Base-by-base conservation (phyloP, 2,329 filamentous ascomycete species). In the Xylaria hypoxylon region DNA sequence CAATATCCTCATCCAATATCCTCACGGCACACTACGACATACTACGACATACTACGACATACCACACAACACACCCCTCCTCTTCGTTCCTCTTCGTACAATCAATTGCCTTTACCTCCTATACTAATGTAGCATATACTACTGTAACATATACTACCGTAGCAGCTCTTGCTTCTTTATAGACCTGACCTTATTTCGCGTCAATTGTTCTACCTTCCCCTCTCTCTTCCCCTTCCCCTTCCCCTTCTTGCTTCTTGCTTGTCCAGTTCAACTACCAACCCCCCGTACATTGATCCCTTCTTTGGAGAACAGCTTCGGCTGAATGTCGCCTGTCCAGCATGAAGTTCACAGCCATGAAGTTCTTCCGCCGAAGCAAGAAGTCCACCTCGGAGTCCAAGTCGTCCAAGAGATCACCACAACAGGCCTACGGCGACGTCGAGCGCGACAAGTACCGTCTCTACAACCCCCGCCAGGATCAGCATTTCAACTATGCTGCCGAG, bases 291-390 rank as follows among this genome's bases (percentile, higher is more conserved):
- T 13, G 8, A 8, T 5, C 8, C 19, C 44, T 53, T 35, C 47
- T 40, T 22, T 8, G n/a, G 33, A 45, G 64, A 68, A 59, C 48
- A 73, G 24, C 19, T 33, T 53, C 45, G 45, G 38, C 35, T 19
- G n/a, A 38, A 22, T 22, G 31, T 59, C 24, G 28, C 33, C 19
- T 17, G 31, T 45, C 52, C 66, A 72, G 48, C 40, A 77, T 77
- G 75, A 77, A 76, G 33, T 75, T 73, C 61, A 61, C 69, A 38
- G 64, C 71, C 24, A 76, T 74, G 71, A 77, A 74, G 68, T 74
- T 77, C 68, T 77, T 77, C 59, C 73, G 76, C 19, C 75, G 76
- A 56, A 77, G 75, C 67, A 77, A 76, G 70, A 77, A 76, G 69
- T 68, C 73, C 22, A 65, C 64, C 22, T 64, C 65, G 26, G 70